Evolutionary conservation across 2,329 filamentous ascomycete genomes (phyloP).

Genomic region (Chaetoscypha palmicola): DNA sequence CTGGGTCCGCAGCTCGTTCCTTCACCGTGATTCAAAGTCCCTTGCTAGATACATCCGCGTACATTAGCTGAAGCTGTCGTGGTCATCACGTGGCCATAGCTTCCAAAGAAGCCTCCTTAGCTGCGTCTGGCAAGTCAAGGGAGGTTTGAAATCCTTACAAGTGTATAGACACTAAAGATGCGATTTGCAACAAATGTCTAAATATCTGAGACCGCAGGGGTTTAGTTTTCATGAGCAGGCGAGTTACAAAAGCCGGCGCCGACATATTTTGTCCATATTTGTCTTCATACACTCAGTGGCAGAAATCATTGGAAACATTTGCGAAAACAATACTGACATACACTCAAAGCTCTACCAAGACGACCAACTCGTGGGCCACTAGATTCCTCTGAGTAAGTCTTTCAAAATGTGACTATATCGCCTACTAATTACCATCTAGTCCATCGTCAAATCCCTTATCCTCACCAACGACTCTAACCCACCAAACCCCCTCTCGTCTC

Average conservation of each 20-base stretch:
- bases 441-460: slow-evolving; percentile 10
- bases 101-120: slow-evolving; percentile 6
- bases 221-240: not conserved
- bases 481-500: slow-evolving; percentile 14
- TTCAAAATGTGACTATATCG: slow-evolving; percentile 5
- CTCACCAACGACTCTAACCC: slow-evolving; percentile 1
- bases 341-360: slow-evolving; percentile 38
- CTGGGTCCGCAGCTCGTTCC: not conserved
- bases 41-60: not conserved
- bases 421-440: slow-evolving; percentile 21
- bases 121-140: slow-evolving; percentile 3
- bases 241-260: not conserved
- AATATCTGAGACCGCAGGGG: too few species aligned
- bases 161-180: slow-evolving; percentile 7
- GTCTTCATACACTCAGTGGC: too few species aligned
- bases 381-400: slow-evolving; percentile 64
- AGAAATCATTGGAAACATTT: too few species aligned
- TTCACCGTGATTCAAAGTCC: not conserved
- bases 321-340: not conserved
- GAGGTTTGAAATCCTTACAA: not conserved
- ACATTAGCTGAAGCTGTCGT: not conserved
- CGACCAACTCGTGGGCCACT: slow-evolving; percentile 73
- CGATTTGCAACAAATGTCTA: slow-evolving; percentile 17
- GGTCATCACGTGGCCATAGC: not conserved
- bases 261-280: too few species aligned